phyloP scores from a whole-genome alignment of 2,329 filamentous ascomycete species.

The Calonectria naviculata region DNA sequence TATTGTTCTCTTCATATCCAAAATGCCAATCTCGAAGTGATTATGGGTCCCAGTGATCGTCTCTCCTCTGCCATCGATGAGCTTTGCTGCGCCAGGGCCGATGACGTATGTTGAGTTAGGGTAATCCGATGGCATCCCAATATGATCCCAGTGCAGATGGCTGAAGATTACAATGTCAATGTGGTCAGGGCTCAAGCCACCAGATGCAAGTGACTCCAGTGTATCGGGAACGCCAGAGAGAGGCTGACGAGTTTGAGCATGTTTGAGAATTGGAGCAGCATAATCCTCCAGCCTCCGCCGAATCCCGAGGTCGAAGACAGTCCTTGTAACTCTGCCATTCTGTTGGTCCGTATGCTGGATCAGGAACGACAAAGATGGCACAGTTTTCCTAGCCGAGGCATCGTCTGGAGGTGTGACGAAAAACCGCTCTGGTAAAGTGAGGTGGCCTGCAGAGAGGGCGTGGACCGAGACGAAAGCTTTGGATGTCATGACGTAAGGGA shows the following conservation, averaged over 20 bases:
- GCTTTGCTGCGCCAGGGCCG: constrained; percentile 7
- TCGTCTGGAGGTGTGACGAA: constrained; percentile 13
- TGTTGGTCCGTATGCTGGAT: constrained; percentile 8
- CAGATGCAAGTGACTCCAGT: neutral
- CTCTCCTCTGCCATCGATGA: neutral
- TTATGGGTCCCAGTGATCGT: constrained; percentile 9
- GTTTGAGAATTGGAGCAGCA: constrained; percentile 2
- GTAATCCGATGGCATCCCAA: constrained; percentile 22
- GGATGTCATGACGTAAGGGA: neutral
- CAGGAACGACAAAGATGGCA: constrained; percentile 22
- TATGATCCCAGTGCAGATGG: constrained; percentile 27
- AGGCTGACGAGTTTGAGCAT: constrained; percentile 15
- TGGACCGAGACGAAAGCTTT: constrained; percentile 9
- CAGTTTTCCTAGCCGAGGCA: neutral
- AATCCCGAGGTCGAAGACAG: constrained; percentile 23
- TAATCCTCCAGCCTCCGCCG: constrained; percentile 10
- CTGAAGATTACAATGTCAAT: constrained; percentile 22
- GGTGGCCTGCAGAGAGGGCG: constrained; percentile 12
- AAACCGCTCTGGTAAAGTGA: constrained; percentile 19
- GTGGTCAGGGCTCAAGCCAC: constrained; percentile 4
- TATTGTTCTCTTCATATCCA: constrained; percentile 7
- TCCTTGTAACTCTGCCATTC: neutral
- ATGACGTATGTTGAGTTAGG: constrained; percentile 14
- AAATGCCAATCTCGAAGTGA: constrained; percentile 12
- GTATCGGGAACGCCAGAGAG: constrained; percentile 4